Percentiles rank a stretch among this genome's conserved stretches.
phyloP scores from a whole-genome alignment of 225 moss, liverwort and hornwort species.

The Straminergon stramineum region DNA sequence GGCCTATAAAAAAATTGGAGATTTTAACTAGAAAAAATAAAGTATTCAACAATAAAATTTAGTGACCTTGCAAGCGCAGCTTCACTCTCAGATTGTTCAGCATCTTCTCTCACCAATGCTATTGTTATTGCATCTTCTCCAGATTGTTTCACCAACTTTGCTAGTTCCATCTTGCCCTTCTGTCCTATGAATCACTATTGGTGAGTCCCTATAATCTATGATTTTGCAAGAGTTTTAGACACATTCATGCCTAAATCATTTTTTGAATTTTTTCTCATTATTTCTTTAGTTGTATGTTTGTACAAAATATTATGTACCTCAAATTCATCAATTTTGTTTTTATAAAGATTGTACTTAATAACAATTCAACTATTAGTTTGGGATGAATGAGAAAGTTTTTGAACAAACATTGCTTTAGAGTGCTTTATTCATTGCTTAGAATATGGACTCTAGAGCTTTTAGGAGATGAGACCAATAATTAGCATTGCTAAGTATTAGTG shows the following conservation, averaged over 20 bases:
- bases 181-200: background rate
- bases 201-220: background rate
- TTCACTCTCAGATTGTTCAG: conserved; percentile 65
- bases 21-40: background rate
- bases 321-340: background rate
- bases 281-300: background rate
- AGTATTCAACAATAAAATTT: background rate
- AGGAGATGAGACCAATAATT: too few relatives aligned
- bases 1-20: background rate
- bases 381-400: background rate
- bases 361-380: background rate
- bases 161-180: conserved; percentile 44
- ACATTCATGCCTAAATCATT: background rate
- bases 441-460: too few relatives aligned
- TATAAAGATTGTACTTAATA: background rate
- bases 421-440: background rate
- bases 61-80: conserved; percentile 35
- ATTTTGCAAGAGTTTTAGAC: background rate
- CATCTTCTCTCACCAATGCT: conserved; percentile 64
- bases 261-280: background rate
- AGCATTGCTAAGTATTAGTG: background rate
- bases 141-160: conserved; percentile 39
- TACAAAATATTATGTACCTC: too few relatives aligned
- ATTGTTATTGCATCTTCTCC: conserved; percentile 46
- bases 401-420: background rate